These are phyloP conservation scores for Geosmithia flava DNA, from an alignment of 2,329 filamentous ascomycete species.

Conservation along the genomic window DNA sequence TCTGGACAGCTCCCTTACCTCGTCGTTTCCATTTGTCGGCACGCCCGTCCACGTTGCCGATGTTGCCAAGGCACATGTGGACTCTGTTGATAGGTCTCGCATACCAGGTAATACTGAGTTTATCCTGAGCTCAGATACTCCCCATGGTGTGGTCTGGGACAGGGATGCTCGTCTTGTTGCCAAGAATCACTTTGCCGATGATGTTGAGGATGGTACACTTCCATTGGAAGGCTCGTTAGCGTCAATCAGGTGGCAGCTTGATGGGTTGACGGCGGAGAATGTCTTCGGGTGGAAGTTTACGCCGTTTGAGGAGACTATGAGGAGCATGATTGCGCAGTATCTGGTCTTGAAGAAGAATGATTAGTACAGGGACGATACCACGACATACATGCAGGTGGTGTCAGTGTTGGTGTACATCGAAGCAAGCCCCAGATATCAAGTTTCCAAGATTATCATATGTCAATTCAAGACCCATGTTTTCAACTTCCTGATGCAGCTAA, in stretches of 20 bases:
- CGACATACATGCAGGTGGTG: no score
- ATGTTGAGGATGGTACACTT: slow-evolving; percentile 1
- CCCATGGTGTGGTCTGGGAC: slow-evolving; percentile 5
- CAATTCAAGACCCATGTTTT: no score
- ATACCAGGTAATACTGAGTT: slow-evolving; percentile 6
- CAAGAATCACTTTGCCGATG: slow-evolving; percentile 2
- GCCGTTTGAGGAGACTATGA: slow-evolving; percentile 5
- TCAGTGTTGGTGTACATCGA: no score
- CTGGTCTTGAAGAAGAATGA: background rate
- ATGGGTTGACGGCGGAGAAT: slow-evolving; percentile 1
- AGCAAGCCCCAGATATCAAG: no score
- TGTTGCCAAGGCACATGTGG: slow-evolving; percentile 6
- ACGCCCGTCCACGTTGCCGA: slow-evolving; percentile 6
- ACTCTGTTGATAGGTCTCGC: slow-evolving; percentile 3
- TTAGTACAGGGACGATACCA: background rate
- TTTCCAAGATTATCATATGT: no score
- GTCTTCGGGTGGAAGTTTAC: slow-evolving; percentile 6
- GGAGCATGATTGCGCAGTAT: slow-evolving; percentile 5
- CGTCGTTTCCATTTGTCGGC: slow-evolving; percentile 6
- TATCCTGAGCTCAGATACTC: slow-evolving; percentile 6
- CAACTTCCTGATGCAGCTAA: no score
- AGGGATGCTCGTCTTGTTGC: slow-evolving; percentile 1
- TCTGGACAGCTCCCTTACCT: slow-evolving; percentile 2
- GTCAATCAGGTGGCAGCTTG: slow-evolving; percentile 4
- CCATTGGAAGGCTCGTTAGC: slow-evolving; percentile 3